phyloP scores from a whole-genome alignment of 192 early-diverging fungal species.

The Spinellus fusiger region DNA sequence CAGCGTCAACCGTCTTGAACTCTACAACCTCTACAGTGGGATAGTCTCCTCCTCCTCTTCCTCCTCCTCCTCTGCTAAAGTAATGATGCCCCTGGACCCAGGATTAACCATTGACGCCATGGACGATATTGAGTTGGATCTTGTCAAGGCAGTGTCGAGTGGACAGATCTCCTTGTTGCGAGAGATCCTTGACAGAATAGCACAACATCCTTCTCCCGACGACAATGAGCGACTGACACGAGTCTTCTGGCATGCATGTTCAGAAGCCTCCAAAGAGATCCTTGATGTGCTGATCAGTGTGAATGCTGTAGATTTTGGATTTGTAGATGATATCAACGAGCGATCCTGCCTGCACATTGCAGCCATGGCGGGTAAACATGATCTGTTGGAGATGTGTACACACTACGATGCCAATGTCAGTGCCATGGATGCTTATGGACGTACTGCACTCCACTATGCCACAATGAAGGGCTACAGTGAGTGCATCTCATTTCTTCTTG shows the following conservation, averaged over 20 bases:
- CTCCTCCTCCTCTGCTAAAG: too few species aligned
- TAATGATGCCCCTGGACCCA: too few species aligned
- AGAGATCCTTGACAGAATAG: slow-evolving; percentile 48
- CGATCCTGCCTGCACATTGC: slow-evolving; percentile 87
- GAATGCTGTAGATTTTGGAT: slow-evolving; percentile 68
- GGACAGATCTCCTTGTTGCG: slow-evolving; percentile 37
- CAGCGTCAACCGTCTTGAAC: slow-evolving; percentile 67
- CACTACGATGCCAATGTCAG: slow-evolving; percentile 47
- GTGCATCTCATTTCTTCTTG: slow-evolving; percentile 56
- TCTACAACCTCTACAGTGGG: too few species aligned
- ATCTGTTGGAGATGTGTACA: slow-evolving; percentile 46
- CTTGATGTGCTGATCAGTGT: slow-evolving; percentile 61
- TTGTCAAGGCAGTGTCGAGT: slow-evolving; percentile 46
- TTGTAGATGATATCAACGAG: slow-evolving; percentile 89
- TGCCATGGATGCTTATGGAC: slow-evolving; percentile 82
- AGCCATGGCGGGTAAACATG: slow-evolving; percentile 72
- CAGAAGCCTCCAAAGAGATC: slow-evolving; percentile 46
- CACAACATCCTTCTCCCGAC: slow-evolving; percentile 40
- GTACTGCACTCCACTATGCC: slow-evolving; percentile 89
- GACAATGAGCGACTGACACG: slow-evolving; percentile 60
- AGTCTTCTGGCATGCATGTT: slow-evolving; percentile 69
- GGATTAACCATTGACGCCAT: slow-evolving; percentile 35
- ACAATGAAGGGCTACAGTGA: slow-evolving; percentile 83
- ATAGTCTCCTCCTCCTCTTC: too few species aligned
- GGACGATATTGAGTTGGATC: slow-evolving; percentile 55